phyloP scores from a whole-genome alignment of 2,329 filamentous ascomycete genomes.

The Hymenoscyphus linearis region DNA sequence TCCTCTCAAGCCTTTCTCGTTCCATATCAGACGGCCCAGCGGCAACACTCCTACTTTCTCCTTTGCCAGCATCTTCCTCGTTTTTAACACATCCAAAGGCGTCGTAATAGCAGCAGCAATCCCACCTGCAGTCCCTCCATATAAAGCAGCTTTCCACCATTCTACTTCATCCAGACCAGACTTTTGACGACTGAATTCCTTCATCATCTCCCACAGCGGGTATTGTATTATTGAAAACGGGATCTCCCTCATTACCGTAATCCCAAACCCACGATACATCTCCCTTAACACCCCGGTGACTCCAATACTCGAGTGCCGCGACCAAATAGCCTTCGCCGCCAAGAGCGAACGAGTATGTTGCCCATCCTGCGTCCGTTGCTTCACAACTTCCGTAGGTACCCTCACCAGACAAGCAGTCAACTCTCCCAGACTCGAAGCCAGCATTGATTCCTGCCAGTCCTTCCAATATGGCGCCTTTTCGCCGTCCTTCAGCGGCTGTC shows the following conservation, averaged over 20 bases:
- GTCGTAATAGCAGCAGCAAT: constrained; percentile 86
- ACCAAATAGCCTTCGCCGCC: constrained; percentile 66
- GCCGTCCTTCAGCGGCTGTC: constrained; percentile 21
- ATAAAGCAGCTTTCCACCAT: constrained; percentile 48
- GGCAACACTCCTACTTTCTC: constrained; percentile 54
- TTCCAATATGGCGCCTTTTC: constrained; percentile 24
- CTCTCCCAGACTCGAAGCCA: constrained; percentile 81
- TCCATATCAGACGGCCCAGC: constrained; percentile 60
- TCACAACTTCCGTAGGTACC: constrained; percentile 94
- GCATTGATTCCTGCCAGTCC: constrained; percentile 61
- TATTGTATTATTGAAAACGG: constrained; percentile 98
- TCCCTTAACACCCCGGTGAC: constrained; percentile 66
- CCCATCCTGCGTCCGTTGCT: constrained; percentile 89
- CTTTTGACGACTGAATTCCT: constrained; percentile 56
- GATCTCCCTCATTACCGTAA: constrained; percentile 92
- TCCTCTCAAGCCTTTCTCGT: constrained; percentile 56
- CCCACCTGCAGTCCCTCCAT: constrained; percentile 78
- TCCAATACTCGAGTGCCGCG: constrained; percentile 39
- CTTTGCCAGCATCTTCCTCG: constrained; percentile 84
- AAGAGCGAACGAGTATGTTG: constrained; percentile 66
- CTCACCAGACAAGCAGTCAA: constrained; percentile 86
- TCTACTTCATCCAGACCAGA: constrained; percentile 42
- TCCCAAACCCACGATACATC: constrained; percentile 84
- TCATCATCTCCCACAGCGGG: constrained; percentile 92
- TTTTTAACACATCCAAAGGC: constrained; percentile 94